Base-by-base conservation (phyloP, 176 grass and related monocot genomes). In the Oryza glaberrima region DNA sequence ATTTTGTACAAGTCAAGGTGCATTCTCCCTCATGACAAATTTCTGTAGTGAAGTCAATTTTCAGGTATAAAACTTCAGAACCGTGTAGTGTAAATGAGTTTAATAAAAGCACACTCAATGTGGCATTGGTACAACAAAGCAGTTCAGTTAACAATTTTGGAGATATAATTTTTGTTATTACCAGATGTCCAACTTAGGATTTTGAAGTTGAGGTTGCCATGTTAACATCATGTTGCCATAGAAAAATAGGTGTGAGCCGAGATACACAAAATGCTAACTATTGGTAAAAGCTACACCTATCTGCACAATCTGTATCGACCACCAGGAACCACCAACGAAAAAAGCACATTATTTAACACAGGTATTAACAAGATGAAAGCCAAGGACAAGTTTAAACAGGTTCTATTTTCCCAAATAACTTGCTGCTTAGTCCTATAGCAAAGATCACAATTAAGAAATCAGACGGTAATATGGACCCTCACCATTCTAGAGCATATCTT, bases 141-240 rank as follows among this genome's bases (percentile, higher is more conserved):
- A 86, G 16, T 45, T 56, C 26, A 75, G 22, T 81, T 67, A 44
- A 86, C 25, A 75, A 10, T 75, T 79, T 64, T 43, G 43, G 30
- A 13, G 6, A 22, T 28, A 5, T 78, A 26, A 63, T 30, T 28
- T 16, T 16, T 61, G 13, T 26, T 54, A 73, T 80, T 26, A 32
- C 67, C 43, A 52, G 40, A 6, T 48, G 43, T 48, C 13, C 43
- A 73, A 43, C 7, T 83, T 12, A 23, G 11, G 19, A 38, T 11
- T 54, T 22, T 13, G 4, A 41, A 28, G 26, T 77, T 13, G 79
- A 2, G 41, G 43, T 11, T 44, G 43, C 9, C 43, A 44, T 44
- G 9, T 44, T 44, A 44, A 44, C 43, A 44, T 44, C 9, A 41
- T 41, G 40, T 41, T 0, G 1, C 40, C 40, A 1, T 41, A 41